Conservation (phyloP, 1,284 basidiomycete species). For the Moniliophthora roreri region DNA sequence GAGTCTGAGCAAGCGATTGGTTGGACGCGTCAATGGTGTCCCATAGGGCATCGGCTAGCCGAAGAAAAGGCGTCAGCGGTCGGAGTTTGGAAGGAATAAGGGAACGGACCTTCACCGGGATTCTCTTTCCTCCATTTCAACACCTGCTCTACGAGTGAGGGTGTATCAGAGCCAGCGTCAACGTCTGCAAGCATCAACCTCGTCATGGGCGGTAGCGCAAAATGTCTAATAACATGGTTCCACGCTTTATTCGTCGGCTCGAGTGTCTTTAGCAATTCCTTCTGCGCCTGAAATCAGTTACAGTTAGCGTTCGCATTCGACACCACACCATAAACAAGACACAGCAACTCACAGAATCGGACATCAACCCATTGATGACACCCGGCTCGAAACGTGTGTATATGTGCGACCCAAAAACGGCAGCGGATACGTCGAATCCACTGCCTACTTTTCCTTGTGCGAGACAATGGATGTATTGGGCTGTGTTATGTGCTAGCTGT, state of each 20-base stretch:
- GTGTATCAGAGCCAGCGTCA: slow-evolving; percentile 91
- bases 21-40: slow-evolving; percentile 62
- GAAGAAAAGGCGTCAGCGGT: slow-evolving; percentile 15
- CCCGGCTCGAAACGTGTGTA: slow-evolving; percentile 88
- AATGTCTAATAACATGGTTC: slow-evolving; percentile 66
- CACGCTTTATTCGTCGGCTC: slow-evolving; percentile 61
- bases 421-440: slow-evolving; percentile 95
- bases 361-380: slow-evolving; percentile 71
- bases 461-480: slow-evolving; percentile 94
- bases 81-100: background rate
- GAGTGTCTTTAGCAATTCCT: slow-evolving; percentile 47
- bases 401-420: slow-evolving; percentile 92
- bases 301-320: no score
- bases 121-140: slow-evolving; percentile 80
- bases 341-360: slow-evolving; percentile 28
- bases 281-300: slow-evolving; percentile 5
- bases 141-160: slow-evolving; percentile 87
- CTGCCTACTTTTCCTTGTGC: slow-evolving; percentile 98
- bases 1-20: slow-evolving; percentile 50
- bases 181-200: slow-evolving; percentile 90
- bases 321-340: no score
- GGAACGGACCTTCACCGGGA: slow-evolving; percentile 49
- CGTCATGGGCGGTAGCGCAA: slow-evolving; percentile 79
- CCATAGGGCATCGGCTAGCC: slow-evolving; percentile 70
- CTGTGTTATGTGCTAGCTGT: slow-evolving; percentile 84